Evolutionary conservation across 345 rosid genomes (phyloP).

Genomic region (Limnanthes douglasii): DNA sequence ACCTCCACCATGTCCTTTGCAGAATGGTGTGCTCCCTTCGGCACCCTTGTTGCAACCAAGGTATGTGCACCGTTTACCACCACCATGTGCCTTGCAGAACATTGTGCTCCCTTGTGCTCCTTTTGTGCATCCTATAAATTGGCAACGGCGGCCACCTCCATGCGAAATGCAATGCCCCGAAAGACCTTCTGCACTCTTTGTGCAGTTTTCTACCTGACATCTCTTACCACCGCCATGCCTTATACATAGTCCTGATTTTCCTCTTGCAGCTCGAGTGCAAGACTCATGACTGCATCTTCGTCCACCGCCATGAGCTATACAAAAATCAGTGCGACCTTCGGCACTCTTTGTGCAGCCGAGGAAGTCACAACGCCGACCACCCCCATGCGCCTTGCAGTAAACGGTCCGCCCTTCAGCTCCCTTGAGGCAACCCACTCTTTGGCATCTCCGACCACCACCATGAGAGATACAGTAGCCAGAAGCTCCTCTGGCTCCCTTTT

Average conservation of each 20-base stretch:
- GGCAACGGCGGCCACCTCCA: constrained; percentile 95
- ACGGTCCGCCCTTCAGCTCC: constrained; percentile 99
- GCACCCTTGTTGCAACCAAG: constrained; percentile 86
- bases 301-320: constrained; percentile 98
- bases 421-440: constrained; percentile 73
- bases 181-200: constrained; percentile 93
- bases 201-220: constrained; percentile 80
- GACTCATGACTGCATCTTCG: constrained; percentile 73
- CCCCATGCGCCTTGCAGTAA: constrained; percentile 97
- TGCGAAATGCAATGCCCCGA: constrained; percentile 95
- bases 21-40: constrained; percentile 93
- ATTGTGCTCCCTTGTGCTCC: constrained; percentile 99
- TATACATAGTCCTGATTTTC: constrained; percentile 88
- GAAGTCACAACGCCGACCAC: constrained; percentile 87
- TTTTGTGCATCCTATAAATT: constrained; percentile 60
- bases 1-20: constrained; percentile 99
- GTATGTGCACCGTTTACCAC: constrained; percentile 84
- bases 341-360: constrained; percentile 99
- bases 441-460: constrained; percentile 97
- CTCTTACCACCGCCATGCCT: constrained; percentile 98
- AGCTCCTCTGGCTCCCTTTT: constrained; percentile 98
- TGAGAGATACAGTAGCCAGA: constrained; percentile 94
- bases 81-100: constrained; percentile 98
- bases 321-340: constrained; percentile 89
- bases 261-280: constrained; percentile 90